Base-by-base conservation (phyloP, 2,329 filamentous ascomycete species). In the Elsinoe necatrix region DNA sequence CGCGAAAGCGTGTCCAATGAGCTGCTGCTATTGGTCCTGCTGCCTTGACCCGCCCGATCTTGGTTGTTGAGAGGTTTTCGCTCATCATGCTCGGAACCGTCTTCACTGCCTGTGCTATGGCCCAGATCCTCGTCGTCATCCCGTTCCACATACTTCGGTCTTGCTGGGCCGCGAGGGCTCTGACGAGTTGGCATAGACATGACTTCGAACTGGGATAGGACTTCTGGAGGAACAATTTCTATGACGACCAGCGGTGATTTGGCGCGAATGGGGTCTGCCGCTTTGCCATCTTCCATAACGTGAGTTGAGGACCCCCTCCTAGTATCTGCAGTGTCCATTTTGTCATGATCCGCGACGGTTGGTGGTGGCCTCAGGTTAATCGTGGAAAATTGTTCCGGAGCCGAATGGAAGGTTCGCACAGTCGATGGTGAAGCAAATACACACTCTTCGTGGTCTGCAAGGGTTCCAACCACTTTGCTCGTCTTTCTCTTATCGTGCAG, bases 41-140 rank as follows among this genome's bases (percentile, higher is more conserved):
- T 43, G 34, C 34, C 23, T n/a, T 42, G 11, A 12, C 14, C 20
- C 9, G 9, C 4, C 5, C n/a, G 21, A 11, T 34, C 8, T 16
- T 25, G 18, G 25, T 29, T 39, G 8, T 37, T 42, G 29, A 27
- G 54, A 16, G 31, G 45, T n/a, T 47, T 34, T 21, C 54, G 43
- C 8, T 59, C 48, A 8, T 51, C 58, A 12, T 31, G 37, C 5
- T 56, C 54, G 27, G 41, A 31, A 34, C 52, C 52, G 21, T 54
- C 27, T 16, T 18, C 29, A 50, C 16, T 14, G 16, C 12, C 25
- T 25, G 41, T 21, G 25, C 7, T 25, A 20, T 4, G 3, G 14
- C 20, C 41, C 41, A 43, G 5, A 3, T 43, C 41, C 41, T 37
- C 34, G 12, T 12, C 34, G 3, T 37, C 9, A 37, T 14, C 34